Evolutionary conservation across 2,329 filamentous ascomycete genomes (phyloP).

Genomic region (Blumeria hordei): DNA sequence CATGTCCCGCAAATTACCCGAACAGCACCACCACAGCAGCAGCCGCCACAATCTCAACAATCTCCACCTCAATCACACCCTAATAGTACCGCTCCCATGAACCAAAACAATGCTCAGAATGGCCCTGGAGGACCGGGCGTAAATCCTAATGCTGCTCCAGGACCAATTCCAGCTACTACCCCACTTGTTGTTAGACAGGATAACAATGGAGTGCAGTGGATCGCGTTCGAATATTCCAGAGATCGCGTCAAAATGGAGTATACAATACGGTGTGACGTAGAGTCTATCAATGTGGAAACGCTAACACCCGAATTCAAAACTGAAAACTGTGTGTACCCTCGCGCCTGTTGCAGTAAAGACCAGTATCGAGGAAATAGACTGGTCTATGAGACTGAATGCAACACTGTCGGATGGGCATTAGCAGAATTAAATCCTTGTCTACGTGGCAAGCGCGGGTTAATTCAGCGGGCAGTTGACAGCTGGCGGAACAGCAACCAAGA

Average conservation of each 20-base stretch:
- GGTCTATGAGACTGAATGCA: slow-evolving; percentile 96
- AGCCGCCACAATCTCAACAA: slow-evolving; percentile 24
- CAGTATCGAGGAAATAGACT: slow-evolving; percentile 89
- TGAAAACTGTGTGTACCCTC: slow-evolving; percentile 93
- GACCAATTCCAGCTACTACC: slow-evolving; percentile 89
- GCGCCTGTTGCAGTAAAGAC: slow-evolving; percentile 84
- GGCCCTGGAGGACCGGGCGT: slow-evolving; percentile 23
- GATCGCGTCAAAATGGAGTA: slow-evolving; percentile 99
- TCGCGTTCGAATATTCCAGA: slow-evolving; percentile 91
- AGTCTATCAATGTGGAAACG: slow-evolving; percentile 79
- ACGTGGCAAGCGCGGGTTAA: slow-evolving; percentile 80
- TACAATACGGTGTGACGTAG: slow-evolving; percentile 91
- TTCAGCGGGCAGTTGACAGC: slow-evolving; percentile 91
- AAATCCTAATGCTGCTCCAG: slow-evolving; percentile 78
- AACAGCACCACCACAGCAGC: slow-evolving; percentile 24
- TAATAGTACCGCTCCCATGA: slow-evolving; percentile 20
- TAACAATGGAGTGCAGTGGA: slow-evolving; percentile 94
- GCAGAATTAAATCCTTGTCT: slow-evolving; percentile 80
- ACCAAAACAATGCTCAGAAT: slow-evolving; percentile 17
- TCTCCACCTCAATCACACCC: slow-evolving; percentile 14
- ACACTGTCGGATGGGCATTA: slow-evolving; percentile 97
- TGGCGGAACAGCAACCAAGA: slow-evolving; percentile 99
- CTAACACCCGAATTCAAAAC: slow-evolving; percentile 79
- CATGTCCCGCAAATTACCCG: slow-evolving; percentile 39
- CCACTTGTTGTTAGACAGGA: slow-evolving; percentile 86